Conservation (phyloP, 1,139 yeast genomes). For the Hyphopichia wangnamkhiaoensis region DNA sequence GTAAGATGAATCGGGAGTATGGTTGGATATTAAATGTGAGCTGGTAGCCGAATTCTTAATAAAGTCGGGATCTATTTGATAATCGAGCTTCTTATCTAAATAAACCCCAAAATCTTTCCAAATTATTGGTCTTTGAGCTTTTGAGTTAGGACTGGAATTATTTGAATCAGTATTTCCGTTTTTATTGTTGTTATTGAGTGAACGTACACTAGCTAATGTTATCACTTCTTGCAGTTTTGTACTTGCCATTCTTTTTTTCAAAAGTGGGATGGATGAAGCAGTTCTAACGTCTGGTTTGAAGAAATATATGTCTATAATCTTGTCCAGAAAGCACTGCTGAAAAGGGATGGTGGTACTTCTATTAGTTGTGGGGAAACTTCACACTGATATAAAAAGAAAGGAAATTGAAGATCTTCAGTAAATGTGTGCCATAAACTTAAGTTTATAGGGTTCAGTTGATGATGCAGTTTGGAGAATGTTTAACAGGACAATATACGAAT, state of each 20-base stretch:
- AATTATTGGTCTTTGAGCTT: constrained; percentile 23
- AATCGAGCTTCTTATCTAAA: constrained; percentile 49
- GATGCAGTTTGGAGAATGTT: too few relatives aligned
- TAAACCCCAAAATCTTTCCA: constrained; percentile 69
- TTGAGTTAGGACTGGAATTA: constrained; percentile 15
- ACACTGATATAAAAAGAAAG: too few relatives aligned
- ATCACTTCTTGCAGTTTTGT: constrained; percentile 33
- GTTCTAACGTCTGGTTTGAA: too few relatives aligned
- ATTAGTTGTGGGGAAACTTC: too few relatives aligned
- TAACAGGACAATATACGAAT: too few relatives aligned
- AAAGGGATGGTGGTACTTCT: too few relatives aligned
- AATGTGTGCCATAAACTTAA: too few relatives aligned
- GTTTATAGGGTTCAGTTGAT: too few relatives aligned
- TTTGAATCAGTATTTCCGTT: constrained; percentile 10
- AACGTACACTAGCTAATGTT: constrained; percentile 27
- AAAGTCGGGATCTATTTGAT: constrained; percentile 17
- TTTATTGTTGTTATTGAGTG: constrained; percentile 17
- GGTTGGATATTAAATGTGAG: constrained; percentile 16
- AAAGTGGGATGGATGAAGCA: too few relatives aligned
- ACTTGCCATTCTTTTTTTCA: constrained; percentile 31
- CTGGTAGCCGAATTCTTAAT: constrained; percentile 11
- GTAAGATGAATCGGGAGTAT: constrained; percentile 39
- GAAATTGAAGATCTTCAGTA: too few relatives aligned
- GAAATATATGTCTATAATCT: too few relatives aligned
- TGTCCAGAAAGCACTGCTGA: too few relatives aligned